These are phyloP conservation scores for Ganoderma lingzhi DNA, from an alignment of 1,284 basidiomycete genomes.

Conservation along the genomic window DNA sequence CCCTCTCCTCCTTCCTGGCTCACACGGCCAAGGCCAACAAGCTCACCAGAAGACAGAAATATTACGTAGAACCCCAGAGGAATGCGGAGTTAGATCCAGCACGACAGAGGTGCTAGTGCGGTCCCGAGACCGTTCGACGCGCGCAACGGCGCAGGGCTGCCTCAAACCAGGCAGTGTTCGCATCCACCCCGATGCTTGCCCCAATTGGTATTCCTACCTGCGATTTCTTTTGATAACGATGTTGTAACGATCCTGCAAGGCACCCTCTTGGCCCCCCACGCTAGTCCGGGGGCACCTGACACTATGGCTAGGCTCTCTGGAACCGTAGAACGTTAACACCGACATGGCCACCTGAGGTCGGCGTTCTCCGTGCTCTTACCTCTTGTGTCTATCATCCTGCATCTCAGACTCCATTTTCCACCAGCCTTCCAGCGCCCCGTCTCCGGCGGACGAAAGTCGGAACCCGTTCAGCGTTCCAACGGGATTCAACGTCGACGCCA, in stretches of 20 bases:
- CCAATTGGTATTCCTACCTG: not conserved
- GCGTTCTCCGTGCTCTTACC: not conserved
- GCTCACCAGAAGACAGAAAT: not conserved
- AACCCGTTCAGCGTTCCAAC: too few relatives aligned
- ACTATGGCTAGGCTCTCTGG: not conserved
- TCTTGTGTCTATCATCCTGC: not conserved
- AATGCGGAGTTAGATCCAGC: conserved; percentile 8
- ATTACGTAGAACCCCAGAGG: not conserved
- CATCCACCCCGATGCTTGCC: not conserved
- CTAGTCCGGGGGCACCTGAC: not conserved
- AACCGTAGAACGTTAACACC: not conserved
- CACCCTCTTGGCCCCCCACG: not conserved
- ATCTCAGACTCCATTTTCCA: not conserved
- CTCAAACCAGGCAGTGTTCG: not conserved
- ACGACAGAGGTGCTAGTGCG: conserved; percentile 16
- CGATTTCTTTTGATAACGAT: not conserved
- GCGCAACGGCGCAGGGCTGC: not conserved
- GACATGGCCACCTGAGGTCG: not conserved
- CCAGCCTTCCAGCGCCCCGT: not conserved
- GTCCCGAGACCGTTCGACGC: conserved; percentile 6
- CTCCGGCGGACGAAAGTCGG: not conserved
- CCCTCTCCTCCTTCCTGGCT: not conserved
- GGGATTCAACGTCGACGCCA: not conserved
- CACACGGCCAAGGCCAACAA: not conserved
- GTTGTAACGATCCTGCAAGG: not conserved